phyloP scores from a whole-genome alignment of 148 eudicot species.

The Pharnaceum exiguum region DNA sequence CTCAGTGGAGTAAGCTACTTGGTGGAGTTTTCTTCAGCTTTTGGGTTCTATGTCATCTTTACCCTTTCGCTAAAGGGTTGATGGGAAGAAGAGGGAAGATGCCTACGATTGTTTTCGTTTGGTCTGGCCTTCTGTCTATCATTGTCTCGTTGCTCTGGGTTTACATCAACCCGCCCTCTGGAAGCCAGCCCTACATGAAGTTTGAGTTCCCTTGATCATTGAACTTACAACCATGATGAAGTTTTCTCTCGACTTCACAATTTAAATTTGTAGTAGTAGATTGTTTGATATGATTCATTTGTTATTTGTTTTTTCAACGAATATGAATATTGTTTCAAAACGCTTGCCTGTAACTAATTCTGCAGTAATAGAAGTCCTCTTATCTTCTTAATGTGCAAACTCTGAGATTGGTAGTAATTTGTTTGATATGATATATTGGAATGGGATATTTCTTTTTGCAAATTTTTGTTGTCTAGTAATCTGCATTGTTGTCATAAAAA shows the following conservation, averaged over 20 bases:
- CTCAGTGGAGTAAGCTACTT: slow-evolving; percentile 91
- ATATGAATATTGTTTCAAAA: background rate
- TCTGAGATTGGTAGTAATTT: no score
- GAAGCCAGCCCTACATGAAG: slow-evolving; percentile 33
- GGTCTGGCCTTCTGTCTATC: slow-evolving; percentile 81
- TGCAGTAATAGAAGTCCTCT: no score
- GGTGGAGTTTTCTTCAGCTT: slow-evolving; percentile 98
- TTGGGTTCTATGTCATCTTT: slow-evolving; percentile 92
- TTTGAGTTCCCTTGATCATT: slow-evolving; percentile 48
- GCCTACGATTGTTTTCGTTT: slow-evolving; percentile 76
- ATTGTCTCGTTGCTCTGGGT: slow-evolving; percentile 72
- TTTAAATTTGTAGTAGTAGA: slow-evolving; percentile 1
- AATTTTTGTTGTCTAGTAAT: no score
- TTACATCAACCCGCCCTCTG: slow-evolving; percentile 74
- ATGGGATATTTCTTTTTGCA: no score
- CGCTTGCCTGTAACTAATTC: slow-evolving; percentile 8
- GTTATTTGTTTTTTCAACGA: background rate
- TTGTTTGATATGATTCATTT: slow-evolving; percentile 12
- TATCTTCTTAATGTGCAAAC: no score
- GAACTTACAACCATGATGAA: slow-evolving; percentile 16
- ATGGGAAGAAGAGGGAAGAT: slow-evolving; percentile 85
- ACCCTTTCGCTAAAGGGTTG: slow-evolving; percentile 91
- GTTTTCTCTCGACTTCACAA: slow-evolving; percentile 35
- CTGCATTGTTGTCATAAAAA: no score
- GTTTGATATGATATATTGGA: no score